Evolutionary conservation across 1,139 yeast genomes (phyloP).

Genomic region (Maudiozyma humilis): DNA sequence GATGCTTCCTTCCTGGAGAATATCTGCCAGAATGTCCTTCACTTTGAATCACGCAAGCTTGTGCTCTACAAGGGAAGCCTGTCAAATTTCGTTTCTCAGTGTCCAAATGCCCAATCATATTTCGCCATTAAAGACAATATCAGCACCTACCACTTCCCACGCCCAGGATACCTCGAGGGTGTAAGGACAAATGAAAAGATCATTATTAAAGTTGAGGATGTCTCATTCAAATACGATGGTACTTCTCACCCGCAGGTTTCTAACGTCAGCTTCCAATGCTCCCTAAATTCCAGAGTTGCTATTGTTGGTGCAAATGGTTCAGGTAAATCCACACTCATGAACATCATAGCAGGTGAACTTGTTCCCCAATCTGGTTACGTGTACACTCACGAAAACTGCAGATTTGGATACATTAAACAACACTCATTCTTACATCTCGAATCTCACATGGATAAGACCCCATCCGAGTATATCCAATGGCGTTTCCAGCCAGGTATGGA

Average conservation of each 20-base stretch:
- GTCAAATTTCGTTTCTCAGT: constrained; percentile 95
- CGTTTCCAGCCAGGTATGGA: constrained; percentile 99
- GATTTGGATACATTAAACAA: constrained; percentile 99
- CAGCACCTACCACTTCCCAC: too few relatives aligned
- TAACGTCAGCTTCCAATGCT: constrained; percentile 94
- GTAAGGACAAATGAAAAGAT: constrained; percentile 99
- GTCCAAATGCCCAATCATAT: constrained; percentile 97
- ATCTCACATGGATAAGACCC: constrained; percentile 97
- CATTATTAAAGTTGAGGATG: constrained; percentile 91
- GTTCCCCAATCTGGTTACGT: constrained; percentile 97
- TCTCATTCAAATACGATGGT: constrained; percentile 99
- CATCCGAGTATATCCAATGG: constrained; percentile 99
- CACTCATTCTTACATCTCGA: constrained; percentile 99
- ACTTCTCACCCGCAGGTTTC: constrained; percentile 87
- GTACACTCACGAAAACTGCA: constrained; percentile 98
- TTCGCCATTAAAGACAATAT: too few relatives aligned
- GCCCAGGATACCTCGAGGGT: constrained; percentile 99
- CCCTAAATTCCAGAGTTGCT: constrained; percentile 98
- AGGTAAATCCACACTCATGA: constrained; percentile 97
- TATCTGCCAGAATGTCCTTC: constrained; percentile 95
- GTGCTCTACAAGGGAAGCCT: constrained; percentile 99
- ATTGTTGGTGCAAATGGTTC: constrained; percentile 99
- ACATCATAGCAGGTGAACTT: constrained; percentile 98
- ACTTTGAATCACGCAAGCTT: constrained; percentile 98
- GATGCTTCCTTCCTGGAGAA: constrained; percentile 99